A percentile compares a stretch with the other conserved stretches of the same genome.
Evolutionary conservation across 140 eudicot species (phyloP).

Genomic region (Bidens hawaiensis): DNA sequence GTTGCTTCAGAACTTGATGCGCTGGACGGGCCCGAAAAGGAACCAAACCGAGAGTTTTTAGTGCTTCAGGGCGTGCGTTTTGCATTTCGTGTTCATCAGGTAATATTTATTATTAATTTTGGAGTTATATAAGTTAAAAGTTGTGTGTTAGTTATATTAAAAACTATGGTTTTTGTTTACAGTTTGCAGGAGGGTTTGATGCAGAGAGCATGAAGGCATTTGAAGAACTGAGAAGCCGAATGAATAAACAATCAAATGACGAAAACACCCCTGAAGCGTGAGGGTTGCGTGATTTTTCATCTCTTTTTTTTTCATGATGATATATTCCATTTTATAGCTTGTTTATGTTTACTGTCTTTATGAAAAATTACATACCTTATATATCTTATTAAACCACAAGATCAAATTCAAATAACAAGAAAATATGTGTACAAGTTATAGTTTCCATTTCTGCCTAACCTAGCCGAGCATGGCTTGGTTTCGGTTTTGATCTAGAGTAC

Average conservation of each 20-base stretch:
- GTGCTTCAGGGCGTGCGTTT: slow-evolving; percentile 95
- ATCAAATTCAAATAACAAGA: slow-evolving; percentile 9
- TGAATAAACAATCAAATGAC: slow-evolving; percentile 49
- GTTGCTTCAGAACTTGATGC: slow-evolving; percentile 93
- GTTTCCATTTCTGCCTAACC: too few relatives aligned
- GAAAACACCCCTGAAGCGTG: slow-evolving; percentile 38
- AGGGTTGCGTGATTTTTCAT: slow-evolving; percentile 24
- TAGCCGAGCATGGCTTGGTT: too few relatives aligned
- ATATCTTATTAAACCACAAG: slow-evolving; percentile 21
- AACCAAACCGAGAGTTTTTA: slow-evolving; percentile 92
- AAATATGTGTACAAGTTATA: slow-evolving; percentile 6
- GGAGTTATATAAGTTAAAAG: neutral
- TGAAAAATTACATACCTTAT: slow-evolving; percentile 15
- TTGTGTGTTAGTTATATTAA: neutral
- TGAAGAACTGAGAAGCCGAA: slow-evolving; percentile 84
- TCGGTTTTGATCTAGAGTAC: too few relatives aligned
- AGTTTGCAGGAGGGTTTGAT: slow-evolving; percentile 99
- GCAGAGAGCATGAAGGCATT: slow-evolving; percentile 98
- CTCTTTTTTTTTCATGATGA: slow-evolving; percentile 9
- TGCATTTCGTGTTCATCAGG: slow-evolving; percentile 99
- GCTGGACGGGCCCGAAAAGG: slow-evolving; percentile 82
- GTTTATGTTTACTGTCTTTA: slow-evolving; percentile 11
- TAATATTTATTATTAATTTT: slow-evolving; percentile 11
- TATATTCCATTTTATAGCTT: slow-evolving; percentile 19
- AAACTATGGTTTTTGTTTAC: slow-evolving; percentile 19